Base-by-base conservation (phyloP, 306 rosid genomes). In the Castanea sativa region DNA sequence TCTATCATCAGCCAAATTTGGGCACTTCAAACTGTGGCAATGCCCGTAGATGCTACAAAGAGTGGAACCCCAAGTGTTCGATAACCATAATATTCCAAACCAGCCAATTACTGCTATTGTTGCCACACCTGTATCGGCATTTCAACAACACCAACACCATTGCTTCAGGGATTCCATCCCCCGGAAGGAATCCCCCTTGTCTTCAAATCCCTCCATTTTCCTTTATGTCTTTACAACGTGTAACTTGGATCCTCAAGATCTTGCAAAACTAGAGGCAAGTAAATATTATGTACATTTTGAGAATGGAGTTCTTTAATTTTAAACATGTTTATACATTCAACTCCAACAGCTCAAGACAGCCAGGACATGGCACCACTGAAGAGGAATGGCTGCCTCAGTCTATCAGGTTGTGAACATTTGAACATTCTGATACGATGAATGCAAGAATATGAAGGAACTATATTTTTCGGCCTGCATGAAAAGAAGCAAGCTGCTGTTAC, bases 191-290 rank as follows among this genome's bases (percentile, higher is more conserved):
- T 94, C 90, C 86, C 99, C 99, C 76, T 87, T 94, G 80, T 96
- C 97, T 52, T 90, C 97, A 23, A 92, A 78, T 79, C 93, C 99
- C 53, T 85, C 97, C 81, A 90, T 94, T 83, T 92, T 94, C 61
- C 99, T 94, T 82, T 97, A 92, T 88, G 97, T 94, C 82, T 89
- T 94, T 23, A 90, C 97, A 0, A 74, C 95, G 0, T 91, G 93
- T 83, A 85, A 86, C 84, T 86, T 94, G 94, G 94, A 89, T 78
- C 95, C 99, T 77, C 93, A 91, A 73, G 99, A 94, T 89, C 94
- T 92, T 61, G 97, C 97, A 55, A 94, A 86, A 81, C 84, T 94
- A 74, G 97, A 94, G 97, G 99, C 94, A 89, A 91, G 97, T 83
- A 8, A 2, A 25, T 55, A 69, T 86, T 75, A 73, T 59, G 38